Evolutionary conservation across 139 green algal genomes (phyloP), one percentile per base, ranked within the genome.

Genomic region (Chlamydomonas eustigma): DNA sequence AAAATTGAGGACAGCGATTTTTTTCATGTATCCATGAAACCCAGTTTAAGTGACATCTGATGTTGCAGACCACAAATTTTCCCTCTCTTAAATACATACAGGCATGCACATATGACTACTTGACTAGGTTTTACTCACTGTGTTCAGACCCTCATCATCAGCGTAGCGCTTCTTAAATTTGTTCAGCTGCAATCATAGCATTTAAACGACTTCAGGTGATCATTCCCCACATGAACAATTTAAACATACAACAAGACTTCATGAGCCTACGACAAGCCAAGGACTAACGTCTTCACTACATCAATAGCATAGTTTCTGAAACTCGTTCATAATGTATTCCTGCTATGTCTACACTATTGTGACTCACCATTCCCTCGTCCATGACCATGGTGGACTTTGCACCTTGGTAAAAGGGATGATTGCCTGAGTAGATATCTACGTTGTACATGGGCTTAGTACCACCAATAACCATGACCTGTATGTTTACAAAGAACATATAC

Each of bases 371-470:
- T 88, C 94, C 94, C 37, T 94, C 91, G 68, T 97, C 90, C 5
- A 89, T 78, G 0, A 97, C 69, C 32, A 97, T 80, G 1, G 74
- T 82, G n/a, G 37, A 81, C 50, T 65, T 83, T 4, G 3, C 5
- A 67, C 91, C 92, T 88, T 94, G 88, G 90, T 92, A 98, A 83
- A 96, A 97, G 37, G 94, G 94, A 84, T 98, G 94, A 87, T 98
- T 98, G 44, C 95, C 95, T 3, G 84, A 94, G 93, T 96, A 99
- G 70, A 99, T 90, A 72, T 99, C 95, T 37, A 99, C 95, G 75
- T 92, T 91, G 86, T 97, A 97, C 24, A 83, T 52, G 35, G 76
- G 36, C 89, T 96, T 90, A 22, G 92, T 97, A 75, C 95, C 95
- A 51, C 87, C 90, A 6, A 94, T 84, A 6, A 80, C 87, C 87